These are phyloP conservation scores for Chaetoceros muelleri DNA, from an alignment of 108 stramenopile genomes.

Conservation along the genomic window DNA sequence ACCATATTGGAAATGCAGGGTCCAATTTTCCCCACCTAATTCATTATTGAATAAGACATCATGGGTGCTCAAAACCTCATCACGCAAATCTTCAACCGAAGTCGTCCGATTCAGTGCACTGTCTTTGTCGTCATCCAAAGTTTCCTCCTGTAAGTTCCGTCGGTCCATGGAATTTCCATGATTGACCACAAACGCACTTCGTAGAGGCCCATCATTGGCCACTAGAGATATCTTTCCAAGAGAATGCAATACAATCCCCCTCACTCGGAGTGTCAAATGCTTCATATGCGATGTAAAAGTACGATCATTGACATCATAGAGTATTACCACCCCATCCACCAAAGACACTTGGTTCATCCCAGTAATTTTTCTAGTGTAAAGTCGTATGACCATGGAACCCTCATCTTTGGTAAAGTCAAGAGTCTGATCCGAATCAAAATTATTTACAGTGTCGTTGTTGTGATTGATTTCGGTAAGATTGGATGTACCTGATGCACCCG, in stretches of 20 bases:
- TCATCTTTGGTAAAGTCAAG: not conserved
- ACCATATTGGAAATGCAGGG: not conserved
- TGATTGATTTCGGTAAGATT: not conserved
- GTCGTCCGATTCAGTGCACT: not conserved
- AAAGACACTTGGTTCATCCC: constrained; percentile 59
- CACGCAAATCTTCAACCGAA: not conserved
- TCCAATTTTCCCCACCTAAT: not conserved
- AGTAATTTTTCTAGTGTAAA: constrained; percentile 62
- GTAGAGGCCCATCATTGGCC: constrained; percentile 24
- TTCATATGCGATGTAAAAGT: constrained; percentile 56
- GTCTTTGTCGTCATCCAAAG: not conserved
- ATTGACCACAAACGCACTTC: constrained; percentile 18
- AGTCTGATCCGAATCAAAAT: not conserved
- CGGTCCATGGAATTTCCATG: not conserved
- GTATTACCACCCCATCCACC: constrained; percentile 73
- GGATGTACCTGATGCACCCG: not conserved
- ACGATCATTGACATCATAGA: constrained; percentile 48
- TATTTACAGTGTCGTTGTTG: not conserved
- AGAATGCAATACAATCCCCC: constrained; percentile 60
- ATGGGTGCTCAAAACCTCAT: not conserved
- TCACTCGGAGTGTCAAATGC: constrained; percentile 44
- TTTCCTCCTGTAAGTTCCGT: not conserved
- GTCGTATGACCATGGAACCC: constrained; percentile 12
- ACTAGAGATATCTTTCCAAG: constrained; percentile 65
- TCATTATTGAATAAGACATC: not conserved